Conservation (phyloP, 2,329 filamentous ascomycete genomes). For the Phialemoniopsis sp. region DNA sequence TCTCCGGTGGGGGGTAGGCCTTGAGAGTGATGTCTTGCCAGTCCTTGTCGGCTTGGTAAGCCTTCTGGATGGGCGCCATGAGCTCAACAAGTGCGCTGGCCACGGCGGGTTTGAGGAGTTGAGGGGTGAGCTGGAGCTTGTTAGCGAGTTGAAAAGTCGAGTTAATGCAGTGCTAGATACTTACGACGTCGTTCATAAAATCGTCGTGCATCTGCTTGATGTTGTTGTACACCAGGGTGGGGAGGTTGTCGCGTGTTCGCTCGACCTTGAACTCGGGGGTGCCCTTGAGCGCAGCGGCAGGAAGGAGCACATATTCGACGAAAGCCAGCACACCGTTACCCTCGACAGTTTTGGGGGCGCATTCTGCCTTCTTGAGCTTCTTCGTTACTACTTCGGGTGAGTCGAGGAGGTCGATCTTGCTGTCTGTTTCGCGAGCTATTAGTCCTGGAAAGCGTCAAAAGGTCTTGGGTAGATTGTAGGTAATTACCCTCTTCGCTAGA, state of each 20-base stretch:
- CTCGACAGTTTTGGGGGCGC: slow-evolving; percentile 70
- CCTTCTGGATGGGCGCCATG: slow-evolving; percentile 71
- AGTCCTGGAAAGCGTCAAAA: slow-evolving; percentile 1
- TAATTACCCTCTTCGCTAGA: slow-evolving; percentile 60
- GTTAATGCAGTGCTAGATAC: slow-evolving; percentile 20
- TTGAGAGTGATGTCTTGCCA: slow-evolving; percentile 76
- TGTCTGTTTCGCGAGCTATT: slow-evolving; percentile 43
- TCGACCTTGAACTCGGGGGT: slow-evolving; percentile 64
- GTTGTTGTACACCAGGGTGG: slow-evolving; percentile 75
- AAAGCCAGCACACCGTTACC: slow-evolving; percentile 86
- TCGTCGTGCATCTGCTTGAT: slow-evolving; percentile 75
- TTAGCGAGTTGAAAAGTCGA: slow-evolving; percentile 5
- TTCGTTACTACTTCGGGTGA: slow-evolving; percentile 67
- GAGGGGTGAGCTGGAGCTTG: slow-evolving; percentile 66
- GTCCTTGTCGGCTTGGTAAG: slow-evolving; percentile 65
- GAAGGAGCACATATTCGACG: slow-evolving; percentile 81
- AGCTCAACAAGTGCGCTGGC: slow-evolving; percentile 69
- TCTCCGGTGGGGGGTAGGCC: slow-evolving; percentile 73
- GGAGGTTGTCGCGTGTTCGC: slow-evolving; percentile 57
- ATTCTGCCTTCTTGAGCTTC: slow-evolving; percentile 84
- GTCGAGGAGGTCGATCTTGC: slow-evolving; percentile 93
- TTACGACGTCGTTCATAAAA: slow-evolving; percentile 72
- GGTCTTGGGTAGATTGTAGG: neutral
- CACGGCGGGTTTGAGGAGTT: slow-evolving; percentile 82
- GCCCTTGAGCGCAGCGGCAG: slow-evolving; percentile 62